Base-by-base conservation (phyloP, 1,284 basidiomycete species). In the Ceratobasidium papillatum region DNA sequence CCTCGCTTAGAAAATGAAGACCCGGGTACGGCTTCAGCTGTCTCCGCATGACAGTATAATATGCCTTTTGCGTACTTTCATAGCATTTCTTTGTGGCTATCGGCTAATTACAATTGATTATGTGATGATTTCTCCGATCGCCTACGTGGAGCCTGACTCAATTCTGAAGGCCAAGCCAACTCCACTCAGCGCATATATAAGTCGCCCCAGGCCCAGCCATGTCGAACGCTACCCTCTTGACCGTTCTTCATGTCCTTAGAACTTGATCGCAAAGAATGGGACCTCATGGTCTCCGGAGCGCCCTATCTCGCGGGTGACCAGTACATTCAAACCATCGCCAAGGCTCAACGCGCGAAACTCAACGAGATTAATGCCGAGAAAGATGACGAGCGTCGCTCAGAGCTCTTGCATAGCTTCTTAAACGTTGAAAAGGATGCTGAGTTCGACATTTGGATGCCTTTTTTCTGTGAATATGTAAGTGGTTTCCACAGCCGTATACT, bases 401-500 rank as follows among this genome's bases (percentile, higher is more conserved):
- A 76, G 41, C 62, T 79, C 38, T 59, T 79, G 19, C 69, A 75
- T 49, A 71, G 77, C 71, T 78, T 78, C 49, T 62, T 80, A n/a
- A 74, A 66, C n/a, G 76, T 59, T 47, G 72, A 66, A 69, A 63
- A 69, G 69, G 63, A 61, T 75, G 75, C 76, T 41, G 47, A 74
- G 43, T 74, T 75, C 49, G 71, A 59, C 47, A 74, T 78, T n/a
- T 52, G 45, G 14, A 43, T 77, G 58, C 79, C 79, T 3, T 80
- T 81, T 45, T 78, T 78, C 43, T 81, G 79, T 68, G 81, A 82
- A 77, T 82, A 82, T 73, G 81, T 81, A 76, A 77, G 80, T 80
- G 2, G n/a, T 19, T 49, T 4, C 43, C 25, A 19, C n/a, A 49
- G 11, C 19, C n/a, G 27, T n/a, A 11, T 12, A 56, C 27, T 19